Evolutionary conservation across 305 asterid genomes (phyloP).

Genomic region (Fraxinus greggii): DNA sequence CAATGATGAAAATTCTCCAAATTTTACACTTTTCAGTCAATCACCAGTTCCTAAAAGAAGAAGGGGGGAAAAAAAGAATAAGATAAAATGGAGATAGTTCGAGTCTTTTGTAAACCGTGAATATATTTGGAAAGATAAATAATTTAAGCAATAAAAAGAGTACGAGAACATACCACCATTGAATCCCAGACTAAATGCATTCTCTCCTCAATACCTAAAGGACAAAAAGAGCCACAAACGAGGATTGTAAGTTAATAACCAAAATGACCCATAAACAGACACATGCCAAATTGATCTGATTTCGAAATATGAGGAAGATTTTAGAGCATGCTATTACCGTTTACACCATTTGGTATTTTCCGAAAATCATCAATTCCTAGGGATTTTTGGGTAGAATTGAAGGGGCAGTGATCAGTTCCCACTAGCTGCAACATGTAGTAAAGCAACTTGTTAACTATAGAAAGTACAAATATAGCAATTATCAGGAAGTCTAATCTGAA

Average conservation of each 20-base stretch:
- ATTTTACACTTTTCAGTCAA: not conserved
- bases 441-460: conserved; percentile 15
- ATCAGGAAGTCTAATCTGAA: conserved; percentile 3
- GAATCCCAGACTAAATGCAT: conserved; percentile 97
- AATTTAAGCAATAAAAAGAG: conserved; percentile 5
- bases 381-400: conserved; percentile 82
- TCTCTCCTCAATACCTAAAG: conserved; percentile 91
- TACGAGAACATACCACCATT: conserved; percentile 73
- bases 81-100: not conserved
- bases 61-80: not conserved
- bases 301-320: not conserved
- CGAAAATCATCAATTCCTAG: conserved; percentile 86
- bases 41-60: not conserved
- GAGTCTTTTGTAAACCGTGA: not conserved
- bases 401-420: conserved; percentile 97
- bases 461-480: not conserved
- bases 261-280: not conserved
- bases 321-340: conserved; percentile 47
- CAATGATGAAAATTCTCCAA: not conserved
- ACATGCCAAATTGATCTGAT: not conserved
- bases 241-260: conserved; percentile 5
- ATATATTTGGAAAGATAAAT: not conserved
- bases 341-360: conserved; percentile 98
- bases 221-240: conserved; percentile 10
- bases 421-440: conserved; percentile 67